Base-by-base conservation (phyloP, 2,329 filamentous ascomycete species). In the Hirsutella minnesotensis region DNA sequence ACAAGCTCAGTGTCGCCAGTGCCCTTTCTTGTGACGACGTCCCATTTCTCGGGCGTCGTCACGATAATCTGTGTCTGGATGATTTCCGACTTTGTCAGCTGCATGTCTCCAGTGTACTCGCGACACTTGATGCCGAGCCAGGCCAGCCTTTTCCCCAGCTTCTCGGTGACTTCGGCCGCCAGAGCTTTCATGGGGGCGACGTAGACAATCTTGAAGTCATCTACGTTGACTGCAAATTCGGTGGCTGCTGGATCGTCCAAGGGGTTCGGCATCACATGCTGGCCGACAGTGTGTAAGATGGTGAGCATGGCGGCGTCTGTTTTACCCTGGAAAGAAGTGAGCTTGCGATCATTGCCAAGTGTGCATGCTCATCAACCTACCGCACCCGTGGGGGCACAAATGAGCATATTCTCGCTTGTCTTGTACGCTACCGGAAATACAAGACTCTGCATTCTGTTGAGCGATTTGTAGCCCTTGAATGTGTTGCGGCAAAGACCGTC, bases 131-230 rank as follows among this genome's bases (percentile, higher is more conserved):
- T 79, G 8, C 89, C 90, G 5, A 98, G 75, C 94, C 94, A 98
- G 2, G 86, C 83, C 4, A 98, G 75, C 21, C 90, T 81, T 60
- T 87, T 94, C 38, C 88, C 85, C 3, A 98, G 71, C 65, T 98
- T 98, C 30, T 89, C 86, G 0, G 92, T 96, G 34, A 98, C 84
- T 64, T 98, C 92, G 8, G 94, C 92, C 4, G 94, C 94, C 16
- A 98, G 70, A 1, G 92, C 94, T 63, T 98, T 98, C 94, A 98
- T 98, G 0, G 92, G 94, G 1, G 94, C 92, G 34, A 98, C 92
- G 53, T 98, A 98, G 44, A 98, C 88, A 53, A 98, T 90, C 64
- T 98, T 96, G 73, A 96, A 95, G 53, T 94, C 86, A 41, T 94
- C 84, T 0, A 79, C 67, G 45, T 83, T 74, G n/a, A 95, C 85